Conservation (phyloP, 164 flowering plant species). For the Vitis amurensis region DNA sequence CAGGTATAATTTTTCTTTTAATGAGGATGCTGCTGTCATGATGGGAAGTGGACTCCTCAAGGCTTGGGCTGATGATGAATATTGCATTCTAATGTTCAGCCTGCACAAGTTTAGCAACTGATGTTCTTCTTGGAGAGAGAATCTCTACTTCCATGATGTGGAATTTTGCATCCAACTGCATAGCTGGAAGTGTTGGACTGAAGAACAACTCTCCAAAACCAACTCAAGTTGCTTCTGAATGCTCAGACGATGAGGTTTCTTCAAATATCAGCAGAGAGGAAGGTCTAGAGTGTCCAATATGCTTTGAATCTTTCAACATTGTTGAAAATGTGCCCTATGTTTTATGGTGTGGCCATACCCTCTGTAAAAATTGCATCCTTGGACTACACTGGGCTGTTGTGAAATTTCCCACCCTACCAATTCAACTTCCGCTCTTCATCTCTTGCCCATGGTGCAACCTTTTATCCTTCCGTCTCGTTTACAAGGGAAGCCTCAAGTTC, state of each 20-base stretch:
- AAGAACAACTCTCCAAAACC: slow-evolving; percentile 31
- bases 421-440: slow-evolving; percentile 88
- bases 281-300: slow-evolving; percentile 90
- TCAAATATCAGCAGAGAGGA: slow-evolving; percentile 60
- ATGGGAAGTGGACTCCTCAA: not conserved
- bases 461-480: slow-evolving; percentile 71
- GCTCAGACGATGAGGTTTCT: slow-evolving; percentile 81
- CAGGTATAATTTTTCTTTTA: too few species aligned
- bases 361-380: slow-evolving; percentile 84
- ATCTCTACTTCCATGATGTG: slow-evolving; percentile 46
- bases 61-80: not conserved
- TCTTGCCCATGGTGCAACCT: slow-evolving; percentile 96
- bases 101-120: slow-evolving; percentile 1
- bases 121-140: slow-evolving; percentile 10
- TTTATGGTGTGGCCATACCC: slow-evolving; percentile 96
- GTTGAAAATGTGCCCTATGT: slow-evolving; percentile 98
- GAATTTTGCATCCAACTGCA: slow-evolving; percentile 68
- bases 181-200: slow-evolving; percentile 49
- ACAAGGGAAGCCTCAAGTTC: slow-evolving; percentile 69
- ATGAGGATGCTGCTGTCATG: not conserved
- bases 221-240: slow-evolving; percentile 37
- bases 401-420: slow-evolving; percentile 71
- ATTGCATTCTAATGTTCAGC: not conserved
- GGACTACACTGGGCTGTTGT: slow-evolving; percentile 87
- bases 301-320: slow-evolving; percentile 94